Evolutionary conservation across 1,139 yeast genomes (phyloP), one percentile per base, ranked within the genome.

Genomic region (Saccharomycopsis hybrid): DNA sequence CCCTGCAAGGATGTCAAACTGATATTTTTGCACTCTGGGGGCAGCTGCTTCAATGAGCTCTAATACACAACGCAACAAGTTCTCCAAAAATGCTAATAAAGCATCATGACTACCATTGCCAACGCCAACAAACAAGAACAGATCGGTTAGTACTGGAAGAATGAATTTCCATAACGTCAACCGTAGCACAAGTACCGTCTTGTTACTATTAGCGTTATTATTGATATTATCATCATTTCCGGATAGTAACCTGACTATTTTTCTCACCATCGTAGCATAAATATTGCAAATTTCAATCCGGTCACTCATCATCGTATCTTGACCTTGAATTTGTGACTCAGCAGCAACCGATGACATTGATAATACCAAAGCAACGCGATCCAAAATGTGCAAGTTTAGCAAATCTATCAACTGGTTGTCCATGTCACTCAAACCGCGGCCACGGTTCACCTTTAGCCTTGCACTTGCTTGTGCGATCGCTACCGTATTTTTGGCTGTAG

Each of bases 351-450:
- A 18, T 18, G 18, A 18, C 18, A 18, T 18, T 18, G 18, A 18
- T 18, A 49, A 96, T 70, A 54, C 96, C 70, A 3, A 95, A 85
- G 39, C 24, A 7, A 36, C 24, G 7, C 18, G 9, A 7, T 36
- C 39, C 24, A 36, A 11, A 11, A 36, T 5, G 9, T 36, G 24
- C 5, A 9, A 11, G 13, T 13, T 11, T 11, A 36, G 18, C 5
- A 36, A n/a, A 5, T 9, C 18, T 11, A 36, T 36, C 18, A 36
- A n/a, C 18, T 7, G 7, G 18, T 36, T 24, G 5, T 36, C 39
- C 13, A 5, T n/a, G 24, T 36, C 18, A 13, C 13, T 36, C 18
- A 18, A 18, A 18, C 18, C 18, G 18, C 18, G 18, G 18, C 18
- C 18, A 18, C 18, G 18, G 18, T 18, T 18, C 18, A 18, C 18